Percentiles rank a stretch among this genome's conserved stretches.
Conservation (phyloP, 768 basidiomycete species). For the Suillus spraguei region DNA sequence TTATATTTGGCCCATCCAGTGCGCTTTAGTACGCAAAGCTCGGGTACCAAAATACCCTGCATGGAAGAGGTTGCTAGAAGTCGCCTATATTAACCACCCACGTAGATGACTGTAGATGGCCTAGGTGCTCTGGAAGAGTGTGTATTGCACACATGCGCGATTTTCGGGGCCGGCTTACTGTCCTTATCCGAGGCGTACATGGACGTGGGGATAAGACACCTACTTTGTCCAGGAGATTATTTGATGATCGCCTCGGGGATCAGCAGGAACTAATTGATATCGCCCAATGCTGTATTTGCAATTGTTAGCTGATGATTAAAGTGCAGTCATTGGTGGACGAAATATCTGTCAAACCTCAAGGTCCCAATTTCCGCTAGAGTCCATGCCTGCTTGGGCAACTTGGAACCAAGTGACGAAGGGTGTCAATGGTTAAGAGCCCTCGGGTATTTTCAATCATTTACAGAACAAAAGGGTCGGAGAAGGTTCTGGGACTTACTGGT, state of each 20-base stretch:
- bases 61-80: not conserved
- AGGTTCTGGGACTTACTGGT: constrained; percentile 43
- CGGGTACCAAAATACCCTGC: not conserved
- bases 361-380: constrained; percentile 40
- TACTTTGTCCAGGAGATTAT: not conserved
- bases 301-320: constrained; percentile 43
- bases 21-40: not conserved
- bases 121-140: not conserved
- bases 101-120: not conserved
- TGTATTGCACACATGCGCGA: not conserved
- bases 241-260: not conserved
- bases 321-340: constrained; percentile 44
- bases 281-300: constrained; percentile 54
- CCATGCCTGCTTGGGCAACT: constrained; percentile 48
- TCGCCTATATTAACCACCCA: not conserved
- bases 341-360: constrained; percentile 42
- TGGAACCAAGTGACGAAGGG: constrained; percentile 54
- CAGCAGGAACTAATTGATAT: constrained; percentile 23
- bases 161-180: not conserved
- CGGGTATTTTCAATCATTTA: not conserved
- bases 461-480: constrained; percentile 6
- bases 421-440: not conserved
- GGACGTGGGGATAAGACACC: not conserved
- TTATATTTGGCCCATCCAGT: not conserved
- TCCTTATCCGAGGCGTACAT: not conserved